A percentile compares a stretch with the other conserved stretches of the same genome.
These are phyloP conservation scores for Populus alba DNA, from an alignment of 345 rosid genomes.

Conservation along the genomic window DNA sequence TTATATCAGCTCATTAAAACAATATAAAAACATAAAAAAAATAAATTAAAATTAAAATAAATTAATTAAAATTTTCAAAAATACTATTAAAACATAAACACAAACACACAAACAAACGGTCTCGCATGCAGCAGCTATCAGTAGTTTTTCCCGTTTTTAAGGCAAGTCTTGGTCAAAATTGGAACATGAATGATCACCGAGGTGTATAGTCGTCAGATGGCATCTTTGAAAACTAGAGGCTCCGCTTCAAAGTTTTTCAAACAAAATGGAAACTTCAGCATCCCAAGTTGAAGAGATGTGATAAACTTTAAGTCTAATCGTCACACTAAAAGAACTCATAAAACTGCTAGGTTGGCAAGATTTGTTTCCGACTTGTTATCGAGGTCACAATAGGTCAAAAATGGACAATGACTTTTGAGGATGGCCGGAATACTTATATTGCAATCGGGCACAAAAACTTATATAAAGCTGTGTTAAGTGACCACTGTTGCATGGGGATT, in stretches of 20 bases:
- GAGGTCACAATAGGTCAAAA: conserved; percentile 13
- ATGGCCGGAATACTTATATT: not conserved
- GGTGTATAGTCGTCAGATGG: not conserved
- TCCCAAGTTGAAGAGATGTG: not conserved
- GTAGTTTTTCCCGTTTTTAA: not conserved
- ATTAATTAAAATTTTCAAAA: too few species aligned
- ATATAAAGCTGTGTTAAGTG: not conserved
- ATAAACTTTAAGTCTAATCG: not conserved
- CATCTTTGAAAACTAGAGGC: not conserved
- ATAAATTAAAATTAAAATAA: too few species aligned
- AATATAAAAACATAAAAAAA: too few species aligned
- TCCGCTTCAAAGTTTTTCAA: not conserved
- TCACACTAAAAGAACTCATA: not conserved
- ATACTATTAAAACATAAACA: too few species aligned
- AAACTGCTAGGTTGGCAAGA: not conserved
- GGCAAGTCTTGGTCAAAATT: not conserved
- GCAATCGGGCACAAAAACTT: not conserved
- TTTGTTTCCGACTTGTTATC: conserved; percentile 8
- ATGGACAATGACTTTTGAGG: conserved; percentile 26
- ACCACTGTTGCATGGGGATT: not conserved
- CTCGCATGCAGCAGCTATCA: not conserved
- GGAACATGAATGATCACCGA: not conserved
- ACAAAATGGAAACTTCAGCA: not conserved
- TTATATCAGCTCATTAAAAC: too few species aligned
- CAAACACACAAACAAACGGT: too few species aligned